These are phyloP conservation scores for Penicillium fuscoglaucum DNA, from an alignment of 2,329 filamentous ascomycete species.

Conservation along the genomic window DNA sequence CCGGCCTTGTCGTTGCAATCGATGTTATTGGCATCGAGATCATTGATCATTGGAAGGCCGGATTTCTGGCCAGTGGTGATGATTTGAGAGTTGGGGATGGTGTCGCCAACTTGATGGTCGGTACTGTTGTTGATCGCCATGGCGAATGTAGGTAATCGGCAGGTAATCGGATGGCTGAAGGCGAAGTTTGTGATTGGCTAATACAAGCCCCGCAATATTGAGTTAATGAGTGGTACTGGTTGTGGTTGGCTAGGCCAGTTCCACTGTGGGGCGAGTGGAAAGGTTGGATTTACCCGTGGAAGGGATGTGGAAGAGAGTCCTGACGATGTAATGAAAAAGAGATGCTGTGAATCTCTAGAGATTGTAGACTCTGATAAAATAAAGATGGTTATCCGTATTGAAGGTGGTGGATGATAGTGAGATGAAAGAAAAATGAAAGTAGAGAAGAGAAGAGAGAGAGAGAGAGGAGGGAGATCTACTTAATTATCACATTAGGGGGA, in stretches of 20 bases:
- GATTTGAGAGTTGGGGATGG: neutral
- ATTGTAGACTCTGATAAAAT: neutral
- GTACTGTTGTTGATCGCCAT: neutral
- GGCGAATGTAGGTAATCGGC: neutral
- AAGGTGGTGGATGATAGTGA: neutral
- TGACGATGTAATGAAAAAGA: neutral
- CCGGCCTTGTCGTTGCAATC: neutral
- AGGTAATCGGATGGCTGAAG: neutral
- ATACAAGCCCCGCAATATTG: rapidly evolving
- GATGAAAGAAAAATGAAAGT: neutral
- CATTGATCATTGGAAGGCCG: too few relatives aligned
- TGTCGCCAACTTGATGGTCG: neutral
- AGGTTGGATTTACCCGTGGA: too few relatives aligned
- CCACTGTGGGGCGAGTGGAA: neutral
- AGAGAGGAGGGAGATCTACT: neutral
- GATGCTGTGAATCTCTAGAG: neutral
- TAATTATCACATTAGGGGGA: neutral
- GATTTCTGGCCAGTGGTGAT: neutral
- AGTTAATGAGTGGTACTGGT: rapidly evolving
- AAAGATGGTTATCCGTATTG: neutral
- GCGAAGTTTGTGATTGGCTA: neutral
- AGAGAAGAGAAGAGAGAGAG: neutral
- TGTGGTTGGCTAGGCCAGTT: neutral
- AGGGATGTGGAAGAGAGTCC: neutral
- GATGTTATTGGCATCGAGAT: neutral